Evolutionary conservation across 495 filamentous ascomycete genomes (phyloP).

Genomic region (Gamarada debralockiae): DNA sequence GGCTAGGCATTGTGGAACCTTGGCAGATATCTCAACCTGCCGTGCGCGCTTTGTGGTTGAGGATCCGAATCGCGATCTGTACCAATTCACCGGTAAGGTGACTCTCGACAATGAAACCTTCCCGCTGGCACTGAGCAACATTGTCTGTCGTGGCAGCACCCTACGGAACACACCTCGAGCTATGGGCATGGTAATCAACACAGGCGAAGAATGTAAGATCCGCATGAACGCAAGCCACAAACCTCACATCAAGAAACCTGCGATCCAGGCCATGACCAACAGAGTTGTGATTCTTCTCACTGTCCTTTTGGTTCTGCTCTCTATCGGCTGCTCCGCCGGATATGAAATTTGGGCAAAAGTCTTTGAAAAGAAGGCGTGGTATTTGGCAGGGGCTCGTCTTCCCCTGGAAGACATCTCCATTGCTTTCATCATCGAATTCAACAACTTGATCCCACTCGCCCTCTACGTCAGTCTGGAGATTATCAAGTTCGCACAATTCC

Average conservation of each 20-base stretch:
- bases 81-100: conserved; percentile 84
- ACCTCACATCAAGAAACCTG: conserved; percentile 80
- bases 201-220: conserved; percentile 96
- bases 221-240: conserved; percentile 97
- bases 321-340: conserved; percentile 77
- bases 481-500: conserved; percentile 84
- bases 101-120: conserved; percentile 63
- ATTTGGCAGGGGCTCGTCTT: conserved; percentile 62
- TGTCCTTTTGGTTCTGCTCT: conserved; percentile 69
- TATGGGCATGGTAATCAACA: conserved; percentile 84
- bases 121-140: conserved; percentile 77
- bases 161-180: conserved; percentile 76
- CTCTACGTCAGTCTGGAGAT: conserved; percentile 95
- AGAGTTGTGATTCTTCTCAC: conserved; percentile 80
- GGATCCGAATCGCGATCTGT: conserved; percentile 88
- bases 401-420: conserved; percentile 74
- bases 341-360: conserved; percentile 70
- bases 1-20: conserved; percentile 58
- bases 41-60: conserved; percentile 67
- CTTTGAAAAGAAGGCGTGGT: conserved; percentile 69
- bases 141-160: conserved; percentile 85
- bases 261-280: conserved; percentile 79
- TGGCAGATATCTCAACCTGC: conserved; percentile 48
- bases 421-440: conserved; percentile 86
- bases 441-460: conserved; percentile 90